phyloP scores from a whole-genome alignment of 139 green algal genomes.

The Chlamydomonas schloesseri region DNA sequence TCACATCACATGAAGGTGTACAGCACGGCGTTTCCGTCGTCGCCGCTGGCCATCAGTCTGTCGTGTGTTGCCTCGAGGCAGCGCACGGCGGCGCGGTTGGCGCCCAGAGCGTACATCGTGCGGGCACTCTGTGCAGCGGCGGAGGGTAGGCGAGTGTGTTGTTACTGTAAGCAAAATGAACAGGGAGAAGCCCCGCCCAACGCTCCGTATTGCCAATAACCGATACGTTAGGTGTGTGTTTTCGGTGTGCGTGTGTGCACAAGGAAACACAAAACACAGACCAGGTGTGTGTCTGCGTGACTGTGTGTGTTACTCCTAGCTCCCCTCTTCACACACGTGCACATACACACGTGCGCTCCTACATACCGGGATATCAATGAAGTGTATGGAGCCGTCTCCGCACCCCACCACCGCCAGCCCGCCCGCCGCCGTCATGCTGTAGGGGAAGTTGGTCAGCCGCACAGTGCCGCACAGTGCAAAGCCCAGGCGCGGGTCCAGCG shows the following conservation, averaged over 20 bases:
- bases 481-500: constrained; percentile 64
- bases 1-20: constrained; percentile 57
- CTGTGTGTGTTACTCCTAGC: no score
- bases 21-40: constrained; percentile 67
- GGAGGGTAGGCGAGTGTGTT: neutral
- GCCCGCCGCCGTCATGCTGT: constrained; percentile 68
- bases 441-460: constrained; percentile 79
- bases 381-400: constrained; percentile 71
- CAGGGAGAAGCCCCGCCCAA: neutral
- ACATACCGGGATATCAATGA: constrained; percentile 58
- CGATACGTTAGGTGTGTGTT: neutral
- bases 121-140: neutral
- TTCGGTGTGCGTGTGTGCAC: no score
- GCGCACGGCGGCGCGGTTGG: constrained; percentile 68
- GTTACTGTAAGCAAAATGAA: neutral
- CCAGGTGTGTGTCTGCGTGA: no score
- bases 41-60: constrained; percentile 56
- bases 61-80: constrained; percentile 56
- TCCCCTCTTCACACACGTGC: no score
- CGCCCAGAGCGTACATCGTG: constrained; percentile 64
- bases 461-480: constrained; percentile 54
- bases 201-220: neutral
- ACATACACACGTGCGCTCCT: no score
- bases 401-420: constrained; percentile 65
- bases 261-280: neutral